Evolutionary conservation across 2,329 filamentous ascomycete genomes (phyloP).

Genomic region (Chaetomiaceae sp.): DNA sequence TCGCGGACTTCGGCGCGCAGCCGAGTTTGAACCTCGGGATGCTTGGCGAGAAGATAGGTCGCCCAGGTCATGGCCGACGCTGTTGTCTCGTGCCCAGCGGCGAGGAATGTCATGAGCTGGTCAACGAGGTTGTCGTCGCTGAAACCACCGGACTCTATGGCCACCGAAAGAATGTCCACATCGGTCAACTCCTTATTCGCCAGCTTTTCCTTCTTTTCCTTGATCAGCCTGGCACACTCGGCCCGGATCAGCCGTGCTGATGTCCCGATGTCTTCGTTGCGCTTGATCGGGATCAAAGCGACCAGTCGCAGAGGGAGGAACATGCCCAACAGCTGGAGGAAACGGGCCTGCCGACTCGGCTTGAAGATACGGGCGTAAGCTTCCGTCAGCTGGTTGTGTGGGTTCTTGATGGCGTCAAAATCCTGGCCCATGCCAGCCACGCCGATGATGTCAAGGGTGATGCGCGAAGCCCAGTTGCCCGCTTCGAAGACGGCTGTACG

Average conservation of each 20-base stretch:
- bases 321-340: slow-evolving; percentile 55
- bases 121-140: slow-evolving; percentile 75
- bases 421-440: slow-evolving; percentile 66
- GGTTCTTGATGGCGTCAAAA: slow-evolving; percentile 60
- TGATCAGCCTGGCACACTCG: slow-evolving; percentile 64
- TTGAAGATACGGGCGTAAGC: slow-evolving; percentile 54
- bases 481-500: slow-evolving; percentile 50
- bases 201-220: slow-evolving; percentile 58
- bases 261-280: slow-evolving; percentile 59
- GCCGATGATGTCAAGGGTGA: slow-evolving; percentile 72
- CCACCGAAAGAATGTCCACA: slow-evolving; percentile 75
- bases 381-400: slow-evolving; percentile 52
- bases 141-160: slow-evolving; percentile 70
- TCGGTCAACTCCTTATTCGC: slow-evolving; percentile 46
- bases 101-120: slow-evolving; percentile 87
- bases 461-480: slow-evolving; percentile 58
- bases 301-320: slow-evolving; percentile 61
- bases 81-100: slow-evolving; percentile 77
- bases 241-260: slow-evolving; percentile 57
- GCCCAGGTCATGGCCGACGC: slow-evolving; percentile 73
- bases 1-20: slow-evolving; percentile 65
- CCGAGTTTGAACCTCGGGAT: slow-evolving; percentile 60
- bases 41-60: slow-evolving; percentile 60
- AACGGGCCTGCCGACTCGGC: slow-evolving; percentile 45
- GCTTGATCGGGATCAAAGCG: slow-evolving; percentile 59